Percentiles rank a stretch among this genome's conserved stretches.
Conservation (phyloP, 257 asterid genomes). For the Thymus mandschuricus region DNA sequence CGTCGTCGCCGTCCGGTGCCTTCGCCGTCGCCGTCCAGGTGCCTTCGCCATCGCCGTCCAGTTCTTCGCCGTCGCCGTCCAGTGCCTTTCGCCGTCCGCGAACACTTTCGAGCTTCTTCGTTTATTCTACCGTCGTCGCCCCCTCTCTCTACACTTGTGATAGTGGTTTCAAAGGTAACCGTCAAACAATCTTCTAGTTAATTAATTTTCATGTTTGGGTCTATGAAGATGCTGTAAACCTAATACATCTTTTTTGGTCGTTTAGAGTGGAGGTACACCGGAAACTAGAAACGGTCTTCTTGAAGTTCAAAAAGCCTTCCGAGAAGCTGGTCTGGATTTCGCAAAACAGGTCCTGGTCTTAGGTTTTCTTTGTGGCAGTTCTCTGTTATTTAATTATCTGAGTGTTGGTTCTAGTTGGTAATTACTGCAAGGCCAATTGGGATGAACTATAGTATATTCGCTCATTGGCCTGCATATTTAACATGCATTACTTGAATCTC, state of each 20-base stretch:
- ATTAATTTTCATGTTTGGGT: slow-evolving; percentile 8
- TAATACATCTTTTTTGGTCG: slow-evolving; percentile 28
- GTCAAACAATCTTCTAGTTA: slow-evolving; percentile 30
- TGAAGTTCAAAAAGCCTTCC: slow-evolving; percentile 98
- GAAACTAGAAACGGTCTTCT: slow-evolving; percentile 96
- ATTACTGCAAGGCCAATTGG: slow-evolving; percentile 1
- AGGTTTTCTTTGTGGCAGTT: slow-evolving; percentile 44
- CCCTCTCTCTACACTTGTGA: slow-evolving; percentile 91
- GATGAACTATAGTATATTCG: slow-evolving; percentile 19
- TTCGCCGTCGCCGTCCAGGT: too few relatives aligned
- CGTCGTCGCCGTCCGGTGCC: too few relatives aligned
- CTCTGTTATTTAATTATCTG: not conserved
- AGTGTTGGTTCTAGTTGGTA: slow-evolving; percentile 22
- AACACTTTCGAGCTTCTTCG: too few relatives aligned
- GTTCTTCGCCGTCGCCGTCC: too few relatives aligned
- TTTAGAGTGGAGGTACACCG: slow-evolving; percentile 99
- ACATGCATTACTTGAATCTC: not conserved
- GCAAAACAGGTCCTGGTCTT: slow-evolving; percentile 93
- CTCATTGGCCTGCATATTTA: slow-evolving; percentile 7
- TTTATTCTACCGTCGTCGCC: too few relatives aligned
- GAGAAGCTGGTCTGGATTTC: slow-evolving; percentile 90
- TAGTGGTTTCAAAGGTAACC: slow-evolving; percentile 90
- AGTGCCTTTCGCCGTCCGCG: too few relatives aligned
- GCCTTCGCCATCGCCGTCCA: too few relatives aligned
- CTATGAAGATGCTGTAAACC: slow-evolving; percentile 22